These are phyloP conservation scores for Carex littledalei DNA, from an alignment of 176 grass and related monocot species.

Conservation along the genomic window DNA sequence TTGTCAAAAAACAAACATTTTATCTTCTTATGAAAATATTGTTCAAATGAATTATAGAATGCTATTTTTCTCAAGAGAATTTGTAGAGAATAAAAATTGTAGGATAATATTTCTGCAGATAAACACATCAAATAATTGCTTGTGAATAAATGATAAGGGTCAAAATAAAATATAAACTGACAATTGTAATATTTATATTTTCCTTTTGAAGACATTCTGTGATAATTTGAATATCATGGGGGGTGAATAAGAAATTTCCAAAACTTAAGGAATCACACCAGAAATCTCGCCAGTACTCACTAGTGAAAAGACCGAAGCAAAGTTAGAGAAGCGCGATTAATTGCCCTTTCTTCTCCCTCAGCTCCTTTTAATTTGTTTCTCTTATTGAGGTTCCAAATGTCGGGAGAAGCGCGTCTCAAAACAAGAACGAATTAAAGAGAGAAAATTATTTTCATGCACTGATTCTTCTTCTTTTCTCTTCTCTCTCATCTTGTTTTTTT, in stretches of 20 bases:
- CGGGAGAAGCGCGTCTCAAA: conserved; percentile 1
- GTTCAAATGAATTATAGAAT: not conserved
- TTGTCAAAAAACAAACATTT: not conserved
- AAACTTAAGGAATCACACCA: conserved; percentile 12
- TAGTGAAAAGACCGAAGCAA: not conserved
- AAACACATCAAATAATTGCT: not conserved
- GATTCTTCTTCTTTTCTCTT: not conserved
- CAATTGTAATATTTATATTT: not conserved
- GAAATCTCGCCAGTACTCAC: not conserved
- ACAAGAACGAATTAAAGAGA: not conserved
- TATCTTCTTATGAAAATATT: not conserved
- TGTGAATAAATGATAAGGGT: not conserved
- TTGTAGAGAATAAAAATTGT: not conserved
- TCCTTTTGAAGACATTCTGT: not conserved
- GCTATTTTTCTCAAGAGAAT: not conserved
- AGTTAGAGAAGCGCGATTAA: not conserved
- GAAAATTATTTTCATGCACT: not conserved
- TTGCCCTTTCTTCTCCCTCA: not conserved
- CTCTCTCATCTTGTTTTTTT: not conserved
- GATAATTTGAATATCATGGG: not conserved
- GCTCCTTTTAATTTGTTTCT: not conserved
- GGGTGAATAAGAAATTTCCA: not conserved
- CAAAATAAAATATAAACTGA: not conserved
- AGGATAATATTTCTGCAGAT: not conserved
- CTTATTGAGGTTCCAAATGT: not conserved